Conservation (phyloP, 2,329 filamentous ascomycete genomes). For the Aureobasidium sp. region DNA sequence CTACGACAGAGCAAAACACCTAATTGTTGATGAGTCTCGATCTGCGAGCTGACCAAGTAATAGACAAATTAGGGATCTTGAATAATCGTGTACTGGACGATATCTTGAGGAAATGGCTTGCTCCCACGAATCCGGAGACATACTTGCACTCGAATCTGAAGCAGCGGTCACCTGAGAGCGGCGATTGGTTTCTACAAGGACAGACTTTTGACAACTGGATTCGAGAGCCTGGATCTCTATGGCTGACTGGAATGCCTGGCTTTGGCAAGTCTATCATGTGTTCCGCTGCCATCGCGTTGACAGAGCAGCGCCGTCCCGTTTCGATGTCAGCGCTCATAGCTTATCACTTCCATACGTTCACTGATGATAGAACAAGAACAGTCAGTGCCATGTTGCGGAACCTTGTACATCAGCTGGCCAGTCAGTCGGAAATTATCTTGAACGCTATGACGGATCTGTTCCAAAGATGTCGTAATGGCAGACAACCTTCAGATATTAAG, state of each 20-base stretch:
- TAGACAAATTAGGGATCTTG: no score
- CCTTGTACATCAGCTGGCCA: not conserved
- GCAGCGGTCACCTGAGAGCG: no score
- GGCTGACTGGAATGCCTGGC: not conserved
- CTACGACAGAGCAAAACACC: no score
- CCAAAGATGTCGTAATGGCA: no score
- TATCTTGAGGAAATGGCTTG: no score
- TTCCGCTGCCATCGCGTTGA: not conserved
- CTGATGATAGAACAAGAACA: not conserved
- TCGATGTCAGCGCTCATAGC: not conserved
- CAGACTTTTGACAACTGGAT: not conserved
- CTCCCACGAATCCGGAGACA: no score
- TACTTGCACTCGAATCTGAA: no score
- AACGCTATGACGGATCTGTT: no score
- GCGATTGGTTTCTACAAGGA: no score
- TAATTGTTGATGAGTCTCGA: no score
- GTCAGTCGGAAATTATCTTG: not conserved
- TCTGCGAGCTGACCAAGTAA: no score
- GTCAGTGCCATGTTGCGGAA: not conserved
- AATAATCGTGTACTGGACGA: no score
- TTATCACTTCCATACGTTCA: not conserved
- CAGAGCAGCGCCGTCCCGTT: not conserved
- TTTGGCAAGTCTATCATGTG: not conserved
- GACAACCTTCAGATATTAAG: not conserved
- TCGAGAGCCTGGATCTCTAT: not conserved